Conservation (phyloP, 306 rosid species). For the Mimosa bimucronata region DNA sequence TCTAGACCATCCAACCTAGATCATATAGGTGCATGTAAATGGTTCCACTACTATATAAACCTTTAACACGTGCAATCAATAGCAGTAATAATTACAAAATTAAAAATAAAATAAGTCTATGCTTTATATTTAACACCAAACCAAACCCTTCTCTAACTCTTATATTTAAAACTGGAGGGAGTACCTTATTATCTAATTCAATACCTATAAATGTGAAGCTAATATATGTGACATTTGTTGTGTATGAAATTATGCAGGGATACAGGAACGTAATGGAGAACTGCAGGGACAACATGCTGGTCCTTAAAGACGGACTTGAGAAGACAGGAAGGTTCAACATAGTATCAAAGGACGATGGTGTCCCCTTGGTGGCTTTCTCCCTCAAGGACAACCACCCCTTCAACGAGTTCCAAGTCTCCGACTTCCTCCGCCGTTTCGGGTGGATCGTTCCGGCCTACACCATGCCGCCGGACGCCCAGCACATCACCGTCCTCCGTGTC, state of each 20-base stretch:
- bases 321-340: constrained; percentile 68
- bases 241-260: constrained; percentile 56
- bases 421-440: constrained; percentile 72
- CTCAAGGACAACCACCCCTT: constrained; percentile 63
- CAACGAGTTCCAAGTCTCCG: constrained; percentile 79
- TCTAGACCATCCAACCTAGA: no score
- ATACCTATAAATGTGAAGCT: background rate
- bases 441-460: constrained; percentile 99
- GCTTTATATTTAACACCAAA: no score
- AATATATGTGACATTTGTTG: background rate
- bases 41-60: no score
- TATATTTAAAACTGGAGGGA: no score
- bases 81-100: no score
- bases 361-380: constrained; percentile 87
- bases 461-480: constrained; percentile 91
- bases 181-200: no score
- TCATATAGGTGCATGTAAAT: no score
- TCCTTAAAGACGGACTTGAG: constrained; percentile 76
- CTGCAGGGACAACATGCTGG: constrained; percentile 85
- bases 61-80: no score
- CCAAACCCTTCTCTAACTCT: no score
- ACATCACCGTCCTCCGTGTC: constrained; percentile 79
- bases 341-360: constrained; percentile 83
- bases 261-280: constrained; percentile 86
- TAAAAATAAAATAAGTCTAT: no score